Conservation (phyloP, 345 rosid species). For the Salix viminalis region DNA sequence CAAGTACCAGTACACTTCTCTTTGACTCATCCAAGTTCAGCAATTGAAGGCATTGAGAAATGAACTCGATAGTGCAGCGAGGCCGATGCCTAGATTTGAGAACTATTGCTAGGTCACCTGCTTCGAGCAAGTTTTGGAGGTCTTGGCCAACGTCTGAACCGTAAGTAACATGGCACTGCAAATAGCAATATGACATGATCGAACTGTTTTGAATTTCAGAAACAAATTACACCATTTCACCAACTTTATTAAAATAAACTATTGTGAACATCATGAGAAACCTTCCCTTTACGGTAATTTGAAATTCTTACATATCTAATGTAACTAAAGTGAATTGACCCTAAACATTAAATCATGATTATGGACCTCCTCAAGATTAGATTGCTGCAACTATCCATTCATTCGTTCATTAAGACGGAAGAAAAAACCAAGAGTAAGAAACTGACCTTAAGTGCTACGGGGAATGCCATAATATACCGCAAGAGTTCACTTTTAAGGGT, state of each 20-base stretch:
- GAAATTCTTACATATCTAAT: too few relatives aligned
- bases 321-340: too few relatives aligned
- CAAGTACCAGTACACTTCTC: slow-evolving; percentile 58
- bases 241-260: slow-evolving; percentile 1
- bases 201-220: neutral
- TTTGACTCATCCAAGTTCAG: slow-evolving; percentile 58
- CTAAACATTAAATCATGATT: too few relatives aligned
- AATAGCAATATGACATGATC: neutral
- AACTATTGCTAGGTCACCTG: slow-evolving; percentile 64
- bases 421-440: neutral
- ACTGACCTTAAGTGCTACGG: slow-evolving; percentile 76
- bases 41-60: slow-evolving; percentile 59
- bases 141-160: slow-evolving; percentile 70
- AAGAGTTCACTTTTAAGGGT: slow-evolving; percentile 46
- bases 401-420: too few relatives aligned
- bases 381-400: neutral
- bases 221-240: neutral
- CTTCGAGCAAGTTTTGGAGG: slow-evolving; percentile 57
- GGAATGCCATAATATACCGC: slow-evolving; percentile 76
- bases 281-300: neutral
- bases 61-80: slow-evolving; percentile 68
- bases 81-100: slow-evolving; percentile 77
- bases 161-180: slow-evolving; percentile 77
- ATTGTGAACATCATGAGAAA: neutral
- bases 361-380: neutral